phyloP scores from a whole-genome alignment of 2,329 filamentous ascomycete genomes.

The Sporothrix protearum region DNA sequence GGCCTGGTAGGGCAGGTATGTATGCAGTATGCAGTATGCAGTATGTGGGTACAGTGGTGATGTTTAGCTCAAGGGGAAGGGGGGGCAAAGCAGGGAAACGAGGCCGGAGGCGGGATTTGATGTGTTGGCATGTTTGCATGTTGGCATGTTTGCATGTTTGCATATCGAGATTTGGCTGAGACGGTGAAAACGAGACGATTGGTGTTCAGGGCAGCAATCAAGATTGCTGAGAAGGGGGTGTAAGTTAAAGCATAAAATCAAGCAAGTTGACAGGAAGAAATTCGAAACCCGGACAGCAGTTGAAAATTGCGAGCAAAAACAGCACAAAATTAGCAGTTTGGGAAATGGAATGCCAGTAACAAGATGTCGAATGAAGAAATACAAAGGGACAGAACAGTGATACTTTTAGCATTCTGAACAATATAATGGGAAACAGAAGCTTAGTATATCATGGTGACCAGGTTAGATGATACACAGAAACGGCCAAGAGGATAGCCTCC shows the following conservation, averaged over 20 bases:
- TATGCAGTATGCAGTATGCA: background rate
- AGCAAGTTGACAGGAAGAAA: too few species aligned
- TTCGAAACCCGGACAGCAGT: too few species aligned
- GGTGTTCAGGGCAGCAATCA: background rate
- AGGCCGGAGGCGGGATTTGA: background rate
- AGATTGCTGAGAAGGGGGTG: background rate
- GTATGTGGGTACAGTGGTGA: background rate
- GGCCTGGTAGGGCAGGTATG: background rate
- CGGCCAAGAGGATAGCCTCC: background rate
- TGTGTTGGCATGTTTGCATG: slow-evolving; percentile 3
- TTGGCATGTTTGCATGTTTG: slow-evolving; percentile 1
- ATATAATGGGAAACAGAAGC: background rate
- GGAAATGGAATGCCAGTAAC: too few species aligned
- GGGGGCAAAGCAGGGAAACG: slow-evolving; percentile 6
- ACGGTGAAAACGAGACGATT: slow-evolving; percentile 8
- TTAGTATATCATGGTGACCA: background rate
- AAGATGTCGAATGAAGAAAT: background rate
- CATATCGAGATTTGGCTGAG: slow-evolving; percentile 1
- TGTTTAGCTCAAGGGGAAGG: background rate
- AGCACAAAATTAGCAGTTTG: too few species aligned
- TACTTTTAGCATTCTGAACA: background rate
- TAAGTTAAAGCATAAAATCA: background rate
- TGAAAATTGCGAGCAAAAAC: too few species aligned
- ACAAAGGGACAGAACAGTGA: background rate
- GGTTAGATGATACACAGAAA: background rate